phyloP scores from a whole-genome alignment of 2,329 filamentous ascomycete genomes.

The Colletotrichum siamense region DNA sequence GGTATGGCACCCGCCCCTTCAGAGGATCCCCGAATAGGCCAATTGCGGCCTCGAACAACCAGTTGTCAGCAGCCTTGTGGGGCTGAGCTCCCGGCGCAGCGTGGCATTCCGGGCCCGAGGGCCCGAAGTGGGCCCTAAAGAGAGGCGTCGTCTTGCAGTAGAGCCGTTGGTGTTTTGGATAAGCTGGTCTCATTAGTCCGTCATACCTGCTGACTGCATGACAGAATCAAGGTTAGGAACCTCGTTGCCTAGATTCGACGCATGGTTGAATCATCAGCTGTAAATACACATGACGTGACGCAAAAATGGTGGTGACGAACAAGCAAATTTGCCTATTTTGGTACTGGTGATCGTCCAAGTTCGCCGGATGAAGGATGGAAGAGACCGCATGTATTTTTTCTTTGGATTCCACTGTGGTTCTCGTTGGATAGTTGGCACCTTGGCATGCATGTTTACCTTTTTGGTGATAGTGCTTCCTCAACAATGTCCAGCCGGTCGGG shows the following conservation, averaged over 20 bases:
- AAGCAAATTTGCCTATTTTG: not conserved
- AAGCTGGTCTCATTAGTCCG: not conserved
- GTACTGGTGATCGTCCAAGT: not conserved
- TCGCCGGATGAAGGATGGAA: not conserved
- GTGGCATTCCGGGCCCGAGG: not conserved
- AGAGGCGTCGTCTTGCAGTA: rapidly evolving
- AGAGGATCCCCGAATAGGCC: too few relatives aligned
- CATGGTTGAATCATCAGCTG: not conserved
- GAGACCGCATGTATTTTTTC: not conserved
- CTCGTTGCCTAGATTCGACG: not conserved
- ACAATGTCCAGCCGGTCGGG: not conserved
- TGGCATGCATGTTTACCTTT: not conserved
- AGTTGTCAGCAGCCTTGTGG: not conserved
- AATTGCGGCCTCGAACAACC: not conserved
- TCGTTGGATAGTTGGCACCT: not conserved
- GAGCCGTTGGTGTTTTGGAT: not conserved
- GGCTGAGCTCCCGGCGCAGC: not conserved
- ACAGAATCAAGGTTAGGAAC: not conserved
- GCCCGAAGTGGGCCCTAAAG: not conserved
- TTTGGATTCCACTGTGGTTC: not conserved
- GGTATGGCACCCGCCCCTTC: not conserved
- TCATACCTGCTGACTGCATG: not conserved
- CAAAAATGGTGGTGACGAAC: not conserved
- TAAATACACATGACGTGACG: not conserved
- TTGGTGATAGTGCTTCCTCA: not conserved